phyloP scores from a whole-genome alignment of 345 rosid genomes.

The Turritis glabra region DNA sequence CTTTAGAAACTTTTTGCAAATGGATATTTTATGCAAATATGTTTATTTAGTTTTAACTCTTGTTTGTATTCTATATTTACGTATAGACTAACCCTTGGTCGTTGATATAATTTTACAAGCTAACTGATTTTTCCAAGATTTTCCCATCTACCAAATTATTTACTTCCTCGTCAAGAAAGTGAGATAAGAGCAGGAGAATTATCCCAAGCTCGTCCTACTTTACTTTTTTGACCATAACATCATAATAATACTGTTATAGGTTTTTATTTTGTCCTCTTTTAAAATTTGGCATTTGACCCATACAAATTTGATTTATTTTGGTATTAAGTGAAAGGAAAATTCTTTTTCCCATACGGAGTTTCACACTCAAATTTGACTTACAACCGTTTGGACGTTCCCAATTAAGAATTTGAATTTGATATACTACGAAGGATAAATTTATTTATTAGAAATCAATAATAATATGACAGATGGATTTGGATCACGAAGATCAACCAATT shows the following conservation, averaged over 20 bases:
- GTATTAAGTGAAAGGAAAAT: background rate
- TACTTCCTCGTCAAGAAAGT: constrained; percentile 30
- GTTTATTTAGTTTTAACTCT: background rate
- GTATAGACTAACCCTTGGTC: constrained; percentile 1
- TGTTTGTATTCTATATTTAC: background rate
- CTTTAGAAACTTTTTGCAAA: constrained; percentile 5
- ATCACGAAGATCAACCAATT: background rate
- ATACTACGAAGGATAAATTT: background rate
- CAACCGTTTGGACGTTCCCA: background rate
- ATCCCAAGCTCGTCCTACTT: constrained; percentile 2
- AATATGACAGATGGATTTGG: background rate
- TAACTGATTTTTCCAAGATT: constrained; percentile 27
- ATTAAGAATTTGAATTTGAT: background rate
- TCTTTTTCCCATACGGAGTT: background rate
- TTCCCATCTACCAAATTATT: constrained; percentile 35
- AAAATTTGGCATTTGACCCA: background rate
- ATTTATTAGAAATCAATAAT: background rate
- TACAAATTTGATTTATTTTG: background rate
- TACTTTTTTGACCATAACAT: constrained; percentile 10
- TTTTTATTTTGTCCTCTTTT: background rate
- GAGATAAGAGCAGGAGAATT: constrained; percentile 8
- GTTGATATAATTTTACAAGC: constrained; percentile 17
- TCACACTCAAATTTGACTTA: background rate
- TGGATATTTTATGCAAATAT: background rate
- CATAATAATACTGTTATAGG: background rate